Base-by-base conservation (phyloP, 192 early-diverging fungal genomes). In the Coemansia aciculifera region DNA sequence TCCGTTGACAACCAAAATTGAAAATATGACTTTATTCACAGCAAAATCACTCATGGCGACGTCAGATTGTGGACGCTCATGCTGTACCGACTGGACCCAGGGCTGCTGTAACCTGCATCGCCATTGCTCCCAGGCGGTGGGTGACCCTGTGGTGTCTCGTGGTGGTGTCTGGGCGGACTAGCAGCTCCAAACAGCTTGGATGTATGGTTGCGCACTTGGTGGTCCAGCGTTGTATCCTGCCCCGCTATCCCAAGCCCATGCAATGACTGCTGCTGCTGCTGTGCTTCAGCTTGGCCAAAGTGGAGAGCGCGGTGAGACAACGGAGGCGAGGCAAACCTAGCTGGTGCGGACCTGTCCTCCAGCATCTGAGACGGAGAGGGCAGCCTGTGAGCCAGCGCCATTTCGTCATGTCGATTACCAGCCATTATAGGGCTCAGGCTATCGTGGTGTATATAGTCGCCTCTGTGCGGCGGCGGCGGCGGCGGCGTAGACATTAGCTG, bases 61-160 rank as follows among this genome's bases (percentile, higher is more conserved):
- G 72, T 83, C 57, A 83, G 56, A 29, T 83, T 83, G 42, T 64
- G 68, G 1, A 83, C 75, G 27, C 80, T 83, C 80, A 83, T 83
- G 61, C 80, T 83, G 59, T 77, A 73, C 23, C 74, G 51, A 15
- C 72, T 64, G 37, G 71, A 72, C 39, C 59, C 59, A 5, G 72
- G 69, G 27, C 64, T 61, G 48, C 39, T 13, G 36, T 76, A 62
- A 21, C 65, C 61, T 0, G 51, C 74, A 6, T 67, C 67, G n/a
- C 48, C 66, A 21, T 17, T 21, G 42, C 42, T 38, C 2, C 40
- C 38, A 19, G 54, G 49, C 15, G 62, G 59, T 34, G 11, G 66
- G 24, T 69, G 59, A 6, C 63, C 39, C 56, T 74, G 72, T 8
- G 24, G 59, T 23, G 49, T 32, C 24, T 39, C 34, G 8, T 52